Evolutionary conservation across 495 filamentous ascomycete genomes (phyloP).

Genomic region (Tuber aestivum): DNA sequence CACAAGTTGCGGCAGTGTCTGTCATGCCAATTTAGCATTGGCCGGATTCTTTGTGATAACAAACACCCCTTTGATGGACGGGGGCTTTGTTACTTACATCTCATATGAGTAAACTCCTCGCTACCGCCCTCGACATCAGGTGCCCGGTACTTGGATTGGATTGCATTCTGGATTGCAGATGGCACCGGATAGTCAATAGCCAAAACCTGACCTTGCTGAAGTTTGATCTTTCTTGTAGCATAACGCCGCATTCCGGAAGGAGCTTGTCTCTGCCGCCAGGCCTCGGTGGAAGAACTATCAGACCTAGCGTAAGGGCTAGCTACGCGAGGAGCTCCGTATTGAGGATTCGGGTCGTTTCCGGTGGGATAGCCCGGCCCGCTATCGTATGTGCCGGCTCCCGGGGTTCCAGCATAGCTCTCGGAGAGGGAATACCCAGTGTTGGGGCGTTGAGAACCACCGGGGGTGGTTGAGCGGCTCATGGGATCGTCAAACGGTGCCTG

Average conservation of each 20-base stretch:
- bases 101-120: slow-evolving; percentile 98
- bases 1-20: slow-evolving; percentile 96
- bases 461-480: slow-evolving; percentile 31
- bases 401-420: slow-evolving; percentile 73
- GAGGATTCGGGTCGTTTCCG: slow-evolving; percentile 45
- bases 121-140: slow-evolving; percentile 78
- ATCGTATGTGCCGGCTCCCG: slow-evolving; percentile 44
- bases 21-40: slow-evolving; percentile 3
- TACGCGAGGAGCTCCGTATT: slow-evolving; percentile 44
- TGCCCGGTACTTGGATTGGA: slow-evolving; percentile 84
- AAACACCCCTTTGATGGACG: slow-evolving; percentile 1
- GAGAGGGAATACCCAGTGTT: slow-evolving; percentile 72
- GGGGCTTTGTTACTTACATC: slow-evolving; percentile 55
- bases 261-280: slow-evolving; percentile 82
- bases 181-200: slow-evolving; percentile 98
- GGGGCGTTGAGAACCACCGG: slow-evolving; percentile 25
- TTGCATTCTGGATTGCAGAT: slow-evolving; percentile 92
- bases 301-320: slow-evolving; percentile 57
- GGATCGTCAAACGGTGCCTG: slow-evolving; percentile 42
- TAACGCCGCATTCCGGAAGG: slow-evolving; percentile 76
- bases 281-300: slow-evolving; percentile 78
- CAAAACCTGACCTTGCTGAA: slow-evolving; percentile 90
- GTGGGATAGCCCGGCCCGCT: slow-evolving; percentile 34
- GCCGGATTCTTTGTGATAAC: slow-evolving; percentile 5
- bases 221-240: slow-evolving; percentile 92